A percentile compares a stretch with the other conserved stretches of the same genome.
These are phyloP conservation scores for Francoa sonchifolia DNA, from an alignment of 441 rosid genomes.

Conservation along the genomic window DNA sequence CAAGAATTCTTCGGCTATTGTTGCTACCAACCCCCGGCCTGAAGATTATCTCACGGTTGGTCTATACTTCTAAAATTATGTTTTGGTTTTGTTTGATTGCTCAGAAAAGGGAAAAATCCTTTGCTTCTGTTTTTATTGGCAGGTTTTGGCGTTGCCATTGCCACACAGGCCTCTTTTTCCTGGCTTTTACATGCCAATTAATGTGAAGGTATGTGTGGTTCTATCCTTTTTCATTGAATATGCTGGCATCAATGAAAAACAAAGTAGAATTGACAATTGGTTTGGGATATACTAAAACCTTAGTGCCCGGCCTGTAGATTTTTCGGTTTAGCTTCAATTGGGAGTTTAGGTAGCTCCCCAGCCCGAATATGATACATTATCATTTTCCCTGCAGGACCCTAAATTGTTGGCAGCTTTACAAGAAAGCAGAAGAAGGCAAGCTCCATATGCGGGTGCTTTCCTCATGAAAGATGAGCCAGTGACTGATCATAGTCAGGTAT, in stretches of 20 bases:
- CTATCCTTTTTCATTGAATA: background rate
- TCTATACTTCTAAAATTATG: background rate
- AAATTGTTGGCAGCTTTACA: constrained; percentile 83
- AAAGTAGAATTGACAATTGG: too few species aligned
- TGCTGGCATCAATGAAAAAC: too few species aligned
- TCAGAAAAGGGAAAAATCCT: background rate
- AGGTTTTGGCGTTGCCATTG: constrained; percentile 86
- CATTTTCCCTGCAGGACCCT: constrained; percentile 54
- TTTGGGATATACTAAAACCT: too few species aligned
- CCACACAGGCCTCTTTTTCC: constrained; percentile 91
- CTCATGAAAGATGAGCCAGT: constrained; percentile 83
- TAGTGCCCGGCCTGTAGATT: too few species aligned
- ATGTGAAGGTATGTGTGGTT: constrained; percentile 63
- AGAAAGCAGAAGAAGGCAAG: constrained; percentile 79
- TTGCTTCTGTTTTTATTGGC: constrained; percentile 13
- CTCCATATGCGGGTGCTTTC: constrained; percentile 97
- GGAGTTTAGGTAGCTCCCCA: too few species aligned
- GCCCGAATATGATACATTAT: constrained; percentile 4
- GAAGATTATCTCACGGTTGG: constrained; percentile 88
- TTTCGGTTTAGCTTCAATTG: too few species aligned
- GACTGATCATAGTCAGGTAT: constrained; percentile 40
- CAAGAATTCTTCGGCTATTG: constrained; percentile 66
- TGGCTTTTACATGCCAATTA: constrained; percentile 97
- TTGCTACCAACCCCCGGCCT: constrained; percentile 57
- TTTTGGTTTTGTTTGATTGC: background rate